These are phyloP conservation scores for Ophiostoma novo-ulmi DNA, from an alignment of 2,329 filamentous ascomycete genomes.

Conservation along the genomic window DNA sequence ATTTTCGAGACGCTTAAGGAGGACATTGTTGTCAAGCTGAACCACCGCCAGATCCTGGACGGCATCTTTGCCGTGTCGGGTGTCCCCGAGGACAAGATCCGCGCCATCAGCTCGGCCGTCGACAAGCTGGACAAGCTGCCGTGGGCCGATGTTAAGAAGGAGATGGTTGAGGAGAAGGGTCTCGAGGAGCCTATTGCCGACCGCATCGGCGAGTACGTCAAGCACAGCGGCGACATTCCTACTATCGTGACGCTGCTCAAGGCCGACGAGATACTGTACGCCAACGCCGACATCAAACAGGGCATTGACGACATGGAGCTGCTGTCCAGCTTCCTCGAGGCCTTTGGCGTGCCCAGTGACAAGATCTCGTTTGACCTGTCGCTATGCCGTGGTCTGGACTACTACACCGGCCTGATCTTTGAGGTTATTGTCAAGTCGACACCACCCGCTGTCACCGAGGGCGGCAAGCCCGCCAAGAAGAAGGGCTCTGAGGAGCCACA, in stretches of 20 bases:
- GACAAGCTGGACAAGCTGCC: conserved; percentile 92
- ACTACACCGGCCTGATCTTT: conserved; percentile 74
- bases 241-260: conserved; percentile 68
- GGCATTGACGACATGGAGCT: conserved; percentile 77
- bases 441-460: conserved; percentile 31
- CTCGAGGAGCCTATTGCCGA: conserved; percentile 72
- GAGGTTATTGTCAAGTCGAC: conserved; percentile 53
- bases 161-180: conserved; percentile 92
- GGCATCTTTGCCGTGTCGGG: conserved; percentile 89
- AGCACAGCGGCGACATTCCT: conserved; percentile 32
- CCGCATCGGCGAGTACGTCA: conserved; percentile 78
- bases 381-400: conserved; percentile 64
- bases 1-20: conserved; percentile 69
- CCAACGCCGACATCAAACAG: conserved; percentile 69
- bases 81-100: conserved; percentile 79
- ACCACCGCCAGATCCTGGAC: conserved; percentile 90
- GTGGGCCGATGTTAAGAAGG: conserved; percentile 82
- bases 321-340: conserved; percentile 76
- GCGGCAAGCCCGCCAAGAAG: conserved; percentile 30
- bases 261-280: conserved; percentile 60
- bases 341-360: conserved; percentile 61
- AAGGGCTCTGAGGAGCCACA: conserved; percentile 33
- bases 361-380: conserved; percentile 84
- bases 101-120: conserved; percentile 84
- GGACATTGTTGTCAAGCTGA: conserved; percentile 84